Base-by-base conservation (phyloP, 345 rosid genomes). In the Hibiscus syriacus region DNA sequence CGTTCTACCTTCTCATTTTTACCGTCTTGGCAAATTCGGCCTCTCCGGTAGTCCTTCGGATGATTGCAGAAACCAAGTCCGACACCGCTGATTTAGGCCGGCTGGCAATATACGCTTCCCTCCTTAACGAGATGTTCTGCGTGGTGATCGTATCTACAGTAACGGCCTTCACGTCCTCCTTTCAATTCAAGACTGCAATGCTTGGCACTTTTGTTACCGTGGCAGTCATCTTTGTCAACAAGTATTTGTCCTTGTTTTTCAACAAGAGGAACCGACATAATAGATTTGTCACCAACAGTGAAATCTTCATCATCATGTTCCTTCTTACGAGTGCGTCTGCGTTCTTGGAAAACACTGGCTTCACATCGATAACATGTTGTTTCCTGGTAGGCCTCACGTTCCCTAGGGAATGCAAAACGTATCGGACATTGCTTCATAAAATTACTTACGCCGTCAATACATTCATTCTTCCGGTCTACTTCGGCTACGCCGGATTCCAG, bases 371-470 rank as follows among this genome's bases (percentile, higher is more conserved):
- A 5, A 52, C 87, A 22, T 66, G 77, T 54, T 81, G 79, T 55
- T 92, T 86, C 74, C 61, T 85, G 55, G 54, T 87, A 1, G 98
- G 98, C 12, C 13, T 90, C 57, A 27, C 82, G 83, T 90, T 88
- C 76, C 97, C 98, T 0, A 76, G 93, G 66, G 84, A 87, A 73
- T 97, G 98, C 12, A 90, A 90, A 71, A 81, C 90, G 2, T 77
- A 81, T 17, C 67, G 97, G 72, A 92, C 98, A 2, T 62, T 92
- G 81, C n/a, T 85, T 39, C 75, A 68, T 16, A 85, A 85, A 65
- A 80, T 92, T 68, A 75, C 80, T 52, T 90, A 84, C 59, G 81
- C 87, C 14, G 82, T 86, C 39, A 74, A 90, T 68, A 90, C 84
- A 70, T 88, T 90, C 72, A 48, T 92, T 7, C 87, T 92, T 22